Evolutionary conservation across 2,329 filamentous ascomycete genomes (phyloP), one percentile per base, ranked within the genome.

Genomic region (Rutstroemia sp.): DNA sequence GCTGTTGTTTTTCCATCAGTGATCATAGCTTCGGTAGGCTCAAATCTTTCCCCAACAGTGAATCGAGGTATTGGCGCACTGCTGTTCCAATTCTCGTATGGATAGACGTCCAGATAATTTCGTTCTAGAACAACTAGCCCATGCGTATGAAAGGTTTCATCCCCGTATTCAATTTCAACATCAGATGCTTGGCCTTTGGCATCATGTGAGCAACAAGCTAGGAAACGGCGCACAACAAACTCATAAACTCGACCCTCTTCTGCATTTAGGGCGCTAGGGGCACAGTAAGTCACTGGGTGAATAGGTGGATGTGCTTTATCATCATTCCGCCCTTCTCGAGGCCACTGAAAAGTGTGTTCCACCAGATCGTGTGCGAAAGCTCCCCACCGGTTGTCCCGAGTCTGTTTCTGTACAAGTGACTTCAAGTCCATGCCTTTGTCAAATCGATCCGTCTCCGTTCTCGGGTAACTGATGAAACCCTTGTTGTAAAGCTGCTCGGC

Each of bases 241-340:
- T 97, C 92, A 69, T 97, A 96, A 2, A 99, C 80, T 23, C 84
- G 85, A 52, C 79, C 82, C 68, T 95, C 90, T 52, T 87, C 78
- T 1, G 83, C 77, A 54, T 77, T 82, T 21, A 90, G 81, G 0
- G 76, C 76, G 44, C 49, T 52, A 0, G 85, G 80, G 1, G 81
- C 80, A 5, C 87, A 90, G 68, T 89, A 95, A n/a, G 88, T 88
- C 58, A 99, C 87, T 0, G 94, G 94, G 66, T 99, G 94, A 58
- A 99, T 99, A 0, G 94, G 94, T 25, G 94, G 94, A 73, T 99
- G 94, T 0, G 94, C 94, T 71, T 96, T 94, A 71, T 99, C 94
- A 71, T 99, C 95, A 70, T 97, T 84, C 53, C 84, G 81, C 4
- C 94, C 94, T 62, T 86, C 81, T 44, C 92, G 84, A 18, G 94